Base-by-base conservation (phyloP, 495 filamentous ascomycete species). In the Penicillium simplicissimum region DNA sequence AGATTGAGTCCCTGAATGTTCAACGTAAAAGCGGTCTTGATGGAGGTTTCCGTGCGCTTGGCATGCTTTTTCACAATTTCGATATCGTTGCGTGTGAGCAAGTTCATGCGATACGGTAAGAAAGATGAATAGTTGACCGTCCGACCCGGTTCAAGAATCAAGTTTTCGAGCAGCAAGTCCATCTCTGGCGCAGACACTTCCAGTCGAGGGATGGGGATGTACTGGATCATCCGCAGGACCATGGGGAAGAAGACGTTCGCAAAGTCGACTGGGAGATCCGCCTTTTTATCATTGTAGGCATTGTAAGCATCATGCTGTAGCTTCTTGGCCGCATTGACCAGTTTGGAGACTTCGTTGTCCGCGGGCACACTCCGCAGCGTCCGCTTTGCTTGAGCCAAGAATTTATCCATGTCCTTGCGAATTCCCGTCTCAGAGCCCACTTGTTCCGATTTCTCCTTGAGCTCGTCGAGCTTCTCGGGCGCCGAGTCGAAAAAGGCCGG, bases 91-190 rank as follows among this genome's bases (percentile, higher is more conserved):
- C 87, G 89, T 0, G 91, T 92, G 63, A 92, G 86, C 38, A 96
- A 76, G 40, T 88, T 86, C 56, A 97, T 81, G 40, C 87, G 85
- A 73, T 91, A 93, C 0, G 94, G 94, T 14, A 97, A 84, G 82
- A 98, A 97, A 0, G 92, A 96, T 3, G 89, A 88, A 62, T 86
- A 82, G 70, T 96, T 95, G 63, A 96, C 82, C 3, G 92, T 95
- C 35, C 78, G 81, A 21, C 94, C 94, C 0, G 94, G 94, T 64
- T 98, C 93, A 37, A 98, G 79, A 54, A 98, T 88, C 40, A 98
- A 79, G 58, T 95, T 97, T 66, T 97, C 94, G 8, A 98, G 76
- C 0, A 98, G 78, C 11, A 98, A 84, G 64, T 96, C 92, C 62
- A 96, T 77, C 54, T 90, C 85, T 1, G 92, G 94, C 4, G 90